These are phyloP conservation scores for Vickermania spadyakhi DNA, from an alignment of 208 protist genomes.

Conservation along the genomic window DNA sequence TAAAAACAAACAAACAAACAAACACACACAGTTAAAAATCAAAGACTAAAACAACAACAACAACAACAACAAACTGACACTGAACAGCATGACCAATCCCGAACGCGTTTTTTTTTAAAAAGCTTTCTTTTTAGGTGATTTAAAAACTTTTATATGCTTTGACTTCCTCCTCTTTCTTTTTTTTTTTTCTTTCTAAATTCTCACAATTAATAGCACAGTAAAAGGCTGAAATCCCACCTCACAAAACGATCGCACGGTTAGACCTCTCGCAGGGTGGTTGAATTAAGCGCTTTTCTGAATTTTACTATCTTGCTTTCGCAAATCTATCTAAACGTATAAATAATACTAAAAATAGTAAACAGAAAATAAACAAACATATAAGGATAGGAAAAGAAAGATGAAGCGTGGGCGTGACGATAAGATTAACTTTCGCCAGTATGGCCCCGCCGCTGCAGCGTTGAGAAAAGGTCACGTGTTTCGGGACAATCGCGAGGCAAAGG, in stretches of 20 bases:
- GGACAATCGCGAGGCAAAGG: constrained; percentile 49
- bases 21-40: not conserved
- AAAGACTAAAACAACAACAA: not conserved
- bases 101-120: not conserved
- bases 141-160: not conserved
- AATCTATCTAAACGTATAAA: too few relatives aligned
- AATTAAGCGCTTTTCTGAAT: too few relatives aligned
- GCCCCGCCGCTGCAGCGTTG: constrained; percentile 71
- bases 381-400: constrained; percentile 15
- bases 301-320: too few relatives aligned
- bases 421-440: constrained; percentile 29
- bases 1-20: too few relatives aligned
- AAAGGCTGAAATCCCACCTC: not conserved
- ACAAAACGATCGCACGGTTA: too few relatives aligned
- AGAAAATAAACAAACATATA: not conserved
- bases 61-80: not conserved
- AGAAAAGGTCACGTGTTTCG: constrained; percentile 47
- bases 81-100: not conserved
- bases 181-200: constrained; percentile 5
- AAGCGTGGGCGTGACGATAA: constrained; percentile 31
- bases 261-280: too few relatives aligned
- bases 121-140: not conserved
- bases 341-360: too few relatives aligned
- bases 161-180: not conserved
- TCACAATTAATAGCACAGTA: not conserved